Base-by-base conservation (phyloP, 1,284 basidiomycete genomes). In the Trichosporon coremiiforme region DNA sequence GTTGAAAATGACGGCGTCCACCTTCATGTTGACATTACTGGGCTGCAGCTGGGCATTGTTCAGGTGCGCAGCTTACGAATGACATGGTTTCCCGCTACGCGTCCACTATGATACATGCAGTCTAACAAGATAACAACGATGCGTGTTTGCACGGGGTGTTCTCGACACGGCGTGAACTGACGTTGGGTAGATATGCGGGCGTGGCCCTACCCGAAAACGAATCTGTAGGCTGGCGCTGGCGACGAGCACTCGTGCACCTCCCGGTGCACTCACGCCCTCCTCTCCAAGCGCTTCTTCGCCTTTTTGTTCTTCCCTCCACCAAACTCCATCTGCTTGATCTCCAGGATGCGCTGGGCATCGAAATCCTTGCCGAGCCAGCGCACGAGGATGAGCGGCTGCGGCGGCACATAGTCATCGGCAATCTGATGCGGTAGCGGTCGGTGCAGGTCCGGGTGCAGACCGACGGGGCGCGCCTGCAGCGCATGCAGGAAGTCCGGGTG, bases 281-380 rank as follows among this genome's bases (percentile, higher is more conserved):
- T 12, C 57, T 62, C 57, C 6, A 62, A 31, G 20, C 57, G 41
- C 74, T 79, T 79, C 72, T 77, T 79, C 64, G 73, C 47, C 73
- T 80, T 82, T 63, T 83, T 84, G 53, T 70, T 71, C 68, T 74
- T 74, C 4, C 77, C 77, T 8, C 78, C 80, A 2, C 82, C 82
- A 79, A 83, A 84, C 69, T 84, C 82, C 75, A 77, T 75, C 71
- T 80, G 80, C 74, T 83, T 83, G 71, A 83, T 81, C 75, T 83
- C 80, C 38, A 77, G 72, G 36, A 82, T 78, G 64, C 77, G 77
- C 63, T 80, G 75, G 22, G 77, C 76, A 68, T 83, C 77, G 71
- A 80, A 81, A 62, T 82, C 80, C 66, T 77, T 80, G 17, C 81
- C 81, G 2, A 83, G 75, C 82, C 82, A 83, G 33, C 82, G 74